Evolutionary conservation across 768 basidiomycete species (phyloP).

Genomic region (Termitomyces bulborhizus): DNA sequence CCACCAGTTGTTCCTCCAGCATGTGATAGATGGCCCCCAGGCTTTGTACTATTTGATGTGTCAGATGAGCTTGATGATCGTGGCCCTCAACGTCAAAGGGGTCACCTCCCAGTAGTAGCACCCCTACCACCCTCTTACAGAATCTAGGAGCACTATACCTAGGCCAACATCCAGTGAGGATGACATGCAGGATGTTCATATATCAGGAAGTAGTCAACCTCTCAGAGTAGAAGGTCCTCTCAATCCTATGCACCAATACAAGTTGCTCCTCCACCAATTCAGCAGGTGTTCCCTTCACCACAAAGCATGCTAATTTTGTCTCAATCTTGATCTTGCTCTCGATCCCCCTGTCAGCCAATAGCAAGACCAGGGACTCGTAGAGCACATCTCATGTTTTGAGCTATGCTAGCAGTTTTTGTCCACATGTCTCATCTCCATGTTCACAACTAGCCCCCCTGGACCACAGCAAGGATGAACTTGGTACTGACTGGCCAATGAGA

Average conservation of each 20-base stretch:
- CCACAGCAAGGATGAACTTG: slow-evolving; percentile 18
- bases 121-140: not conserved
- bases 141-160: slow-evolving; percentile 6
- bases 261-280: not conserved
- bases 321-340: slow-evolving; percentile 4
- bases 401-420: too few relatives aligned
- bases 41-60: slow-evolving; percentile 14
- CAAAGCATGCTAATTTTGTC: not conserved
- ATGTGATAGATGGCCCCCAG: slow-evolving; percentile 7
- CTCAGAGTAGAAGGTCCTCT: slow-evolving; percentile 1
- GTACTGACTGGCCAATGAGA: slow-evolving; percentile 19
- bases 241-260: not conserved
- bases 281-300: slow-evolving; percentile 9
- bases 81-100: not conserved
- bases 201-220: not conserved
- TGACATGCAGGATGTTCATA: not conserved
- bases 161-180: not conserved
- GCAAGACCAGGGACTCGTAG: not conserved
- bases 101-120: not conserved
- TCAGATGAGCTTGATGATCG: slow-evolving; percentile 2
- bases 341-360: not conserved
- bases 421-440: slow-evolving; percentile 3
- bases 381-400: too few relatives aligned
- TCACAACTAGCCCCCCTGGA: slow-evolving; percentile 22
- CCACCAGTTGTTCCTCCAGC: slow-evolving; percentile 8